A percentile compares a stretch with the other conserved stretches of the same genome.
Evolutionary conservation across 805 yeast genomes (phyloP).

Genomic region (Kodamaea neixiangensis): DNA sequence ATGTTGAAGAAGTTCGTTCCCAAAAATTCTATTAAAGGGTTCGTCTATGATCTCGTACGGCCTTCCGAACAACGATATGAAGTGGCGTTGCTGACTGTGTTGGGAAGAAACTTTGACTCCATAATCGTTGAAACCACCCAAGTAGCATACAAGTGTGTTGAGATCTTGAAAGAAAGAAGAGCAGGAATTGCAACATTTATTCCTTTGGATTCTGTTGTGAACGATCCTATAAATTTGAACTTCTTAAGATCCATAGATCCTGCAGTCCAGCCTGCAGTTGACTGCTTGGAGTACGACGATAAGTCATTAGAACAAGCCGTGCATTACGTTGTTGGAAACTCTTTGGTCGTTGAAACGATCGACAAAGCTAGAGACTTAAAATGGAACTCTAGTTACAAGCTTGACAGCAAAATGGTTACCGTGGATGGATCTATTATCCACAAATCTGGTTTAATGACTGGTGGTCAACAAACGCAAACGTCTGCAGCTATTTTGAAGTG

Average conservation of each 20-base stretch:
- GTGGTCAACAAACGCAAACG: slow-evolving; percentile 63
- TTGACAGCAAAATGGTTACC: slow-evolving; percentile 67
- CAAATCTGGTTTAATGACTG: slow-evolving; percentile 88
- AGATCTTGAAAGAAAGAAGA: slow-evolving; percentile 79
- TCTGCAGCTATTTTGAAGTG: slow-evolving; percentile 51
- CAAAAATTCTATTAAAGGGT: slow-evolving; percentile 69
- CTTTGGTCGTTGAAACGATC: slow-evolving; percentile 75
- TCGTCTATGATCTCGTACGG: slow-evolving; percentile 75
- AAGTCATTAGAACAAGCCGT: slow-evolving; percentile 71
- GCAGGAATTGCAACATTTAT: slow-evolving; percentile 84
- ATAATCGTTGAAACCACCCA: slow-evolving; percentile 74
- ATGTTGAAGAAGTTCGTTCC: slow-evolving; percentile 74
- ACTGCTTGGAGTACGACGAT: slow-evolving; percentile 69
- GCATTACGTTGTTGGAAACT: slow-evolving; percentile 74
- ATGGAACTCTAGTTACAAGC: slow-evolving; percentile 50
- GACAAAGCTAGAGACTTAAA: slow-evolving; percentile 68
- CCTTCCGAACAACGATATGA: slow-evolving; percentile 76
- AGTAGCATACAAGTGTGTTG: slow-evolving; percentile 75
- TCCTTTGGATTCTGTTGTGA: slow-evolving; percentile 75
- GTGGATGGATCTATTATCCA: slow-evolving; percentile 84
- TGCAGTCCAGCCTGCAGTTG: slow-evolving; percentile 67
- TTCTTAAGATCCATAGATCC: slow-evolving; percentile 54
- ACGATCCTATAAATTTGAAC: slow-evolving; percentile 53
- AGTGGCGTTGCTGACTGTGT: slow-evolving; percentile 68
- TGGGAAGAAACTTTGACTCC: slow-evolving; percentile 81